Evolutionary conservation across 2,329 filamentous ascomycete genomes (phyloP).

Genomic region (Ophiostoma australiae): DNA sequence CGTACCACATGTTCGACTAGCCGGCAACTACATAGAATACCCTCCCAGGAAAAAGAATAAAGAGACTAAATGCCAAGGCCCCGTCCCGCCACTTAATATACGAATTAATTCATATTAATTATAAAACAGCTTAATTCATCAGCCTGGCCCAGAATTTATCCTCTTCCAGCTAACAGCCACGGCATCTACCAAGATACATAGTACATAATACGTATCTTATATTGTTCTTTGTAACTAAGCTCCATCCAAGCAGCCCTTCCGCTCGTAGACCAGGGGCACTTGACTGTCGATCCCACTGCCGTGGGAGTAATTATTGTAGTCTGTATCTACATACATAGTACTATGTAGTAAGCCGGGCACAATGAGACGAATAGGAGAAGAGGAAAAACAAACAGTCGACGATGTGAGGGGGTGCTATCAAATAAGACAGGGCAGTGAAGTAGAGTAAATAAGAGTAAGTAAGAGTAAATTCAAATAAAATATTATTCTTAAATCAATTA

Average conservation of each 20-base stretch:
- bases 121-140: not conserved
- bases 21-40: not conserved
- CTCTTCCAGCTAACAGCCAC: not conserved
- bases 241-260: not conserved
- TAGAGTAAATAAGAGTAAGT: too few relatives aligned
- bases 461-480: not conserved
- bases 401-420: not conserved
- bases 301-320: not conserved
- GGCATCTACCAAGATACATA: not conserved
- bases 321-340: too few relatives aligned
- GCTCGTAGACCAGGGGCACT: not conserved
- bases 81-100: not conserved
- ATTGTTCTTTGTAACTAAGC: not conserved
- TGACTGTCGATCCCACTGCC: not conserved
- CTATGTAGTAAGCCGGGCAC: not conserved
- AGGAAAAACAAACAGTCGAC: not conserved
- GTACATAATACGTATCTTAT: too few relatives aligned
- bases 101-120: not conserved
- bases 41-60: not conserved
- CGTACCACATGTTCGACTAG: slow-evolving; percentile 21
- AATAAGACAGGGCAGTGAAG: not conserved
- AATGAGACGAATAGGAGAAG: not conserved
- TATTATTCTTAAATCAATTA: not conserved
- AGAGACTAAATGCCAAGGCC: not conserved
- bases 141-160: not conserved